Percentiles rank a stretch among this genome's conserved stretches.
These are phyloP conservation scores for Lactarius quietus DNA, from an alignment of 768 basidiomycete species.

Conservation along the genomic window DNA sequence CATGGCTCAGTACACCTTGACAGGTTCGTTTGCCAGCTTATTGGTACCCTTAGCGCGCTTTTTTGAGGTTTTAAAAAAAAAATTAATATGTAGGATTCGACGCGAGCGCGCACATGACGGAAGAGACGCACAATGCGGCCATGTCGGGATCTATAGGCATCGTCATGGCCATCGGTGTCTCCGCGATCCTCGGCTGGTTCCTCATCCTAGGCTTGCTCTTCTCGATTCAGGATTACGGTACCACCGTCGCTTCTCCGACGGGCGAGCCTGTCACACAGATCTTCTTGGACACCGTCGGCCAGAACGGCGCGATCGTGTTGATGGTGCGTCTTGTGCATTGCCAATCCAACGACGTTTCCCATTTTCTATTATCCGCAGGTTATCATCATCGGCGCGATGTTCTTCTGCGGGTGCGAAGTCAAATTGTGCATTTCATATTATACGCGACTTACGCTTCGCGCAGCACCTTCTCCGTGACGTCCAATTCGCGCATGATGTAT, in stretches of 20 bases:
- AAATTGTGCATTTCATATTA: neutral
- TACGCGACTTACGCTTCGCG: neutral
- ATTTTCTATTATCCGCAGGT: slow-evolving; percentile 35
- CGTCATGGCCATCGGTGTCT: slow-evolving; percentile 67
- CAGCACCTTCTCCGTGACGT: slow-evolving; percentile 73
- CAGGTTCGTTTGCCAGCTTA: slow-evolving; percentile 40
- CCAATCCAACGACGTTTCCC: too few species aligned
- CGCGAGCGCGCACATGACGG: slow-evolving; percentile 73
- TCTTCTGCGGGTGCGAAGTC: slow-evolving; percentile 55
- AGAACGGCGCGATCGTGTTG: slow-evolving; percentile 66
- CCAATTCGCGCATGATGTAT: slow-evolving; percentile 82
- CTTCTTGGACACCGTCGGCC: slow-evolving; percentile 71
- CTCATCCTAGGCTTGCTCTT: slow-evolving; percentile 68
- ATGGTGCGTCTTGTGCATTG: slow-evolving; percentile 45
- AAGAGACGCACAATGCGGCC: slow-evolving; percentile 63
- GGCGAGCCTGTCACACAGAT: slow-evolving; percentile 78
- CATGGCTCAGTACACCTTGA: slow-evolving; percentile 75
- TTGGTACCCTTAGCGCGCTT: neutral
- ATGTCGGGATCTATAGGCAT: slow-evolving; percentile 68
- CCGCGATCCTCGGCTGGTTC: slow-evolving; percentile 72
- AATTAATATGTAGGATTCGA: slow-evolving; percentile 78
- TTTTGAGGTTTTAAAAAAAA: neutral
- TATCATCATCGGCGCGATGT: slow-evolving; percentile 69
- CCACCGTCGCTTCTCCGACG: slow-evolving; percentile 48
- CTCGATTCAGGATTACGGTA: slow-evolving; percentile 67